These are phyloP conservation scores for Pyricularia grisea DNA, from an alignment of 2,329 filamentous ascomycete species.

Conservation along the genomic window DNA sequence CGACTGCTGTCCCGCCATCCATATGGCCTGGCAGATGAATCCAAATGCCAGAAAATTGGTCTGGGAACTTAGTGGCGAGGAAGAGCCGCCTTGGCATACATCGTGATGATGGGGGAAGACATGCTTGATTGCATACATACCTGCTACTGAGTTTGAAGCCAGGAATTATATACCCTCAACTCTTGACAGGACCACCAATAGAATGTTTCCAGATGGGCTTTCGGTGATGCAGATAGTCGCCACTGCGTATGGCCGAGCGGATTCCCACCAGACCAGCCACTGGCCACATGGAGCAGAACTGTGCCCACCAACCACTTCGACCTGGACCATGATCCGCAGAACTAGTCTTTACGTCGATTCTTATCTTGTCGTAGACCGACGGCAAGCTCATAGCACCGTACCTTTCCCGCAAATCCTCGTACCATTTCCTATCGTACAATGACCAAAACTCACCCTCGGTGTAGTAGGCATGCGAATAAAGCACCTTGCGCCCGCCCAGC, in stretches of 20 bases:
- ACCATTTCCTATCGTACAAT: slow-evolving; percentile 49
- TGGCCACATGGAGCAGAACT: slow-evolving; percentile 40
- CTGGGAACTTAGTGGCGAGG: not conserved
- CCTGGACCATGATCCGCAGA: not conserved
- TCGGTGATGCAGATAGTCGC: slow-evolving; percentile 44
- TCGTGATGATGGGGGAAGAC: not conserved
- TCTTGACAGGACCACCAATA: too few relatives aligned
- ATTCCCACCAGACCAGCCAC: slow-evolving; percentile 51
- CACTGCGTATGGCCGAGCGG: slow-evolving; percentile 46
- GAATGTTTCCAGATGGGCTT: slow-evolving; percentile 8
- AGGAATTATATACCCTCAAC: too few relatives aligned
- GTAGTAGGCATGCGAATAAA: slow-evolving; percentile 83
- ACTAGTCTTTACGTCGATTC: slow-evolving; percentile 27
- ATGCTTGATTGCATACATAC: not conserved
- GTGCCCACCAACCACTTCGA: slow-evolving; percentile 23
- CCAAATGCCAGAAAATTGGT: not conserved
- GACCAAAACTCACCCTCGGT: slow-evolving; percentile 61
- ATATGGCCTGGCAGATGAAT: not conserved
- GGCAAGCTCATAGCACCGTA: slow-evolving; percentile 54
- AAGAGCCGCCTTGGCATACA: not conserved
- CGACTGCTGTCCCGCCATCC: not conserved
- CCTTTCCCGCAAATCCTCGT: slow-evolving; percentile 51
- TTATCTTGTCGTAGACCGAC: slow-evolving; percentile 62
- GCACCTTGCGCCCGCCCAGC: slow-evolving; percentile 74
- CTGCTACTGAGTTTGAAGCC: not conserved